phyloP scores from a whole-genome alignment of 768 basidiomycete species.

The Boletellus ananiceps region DNA sequence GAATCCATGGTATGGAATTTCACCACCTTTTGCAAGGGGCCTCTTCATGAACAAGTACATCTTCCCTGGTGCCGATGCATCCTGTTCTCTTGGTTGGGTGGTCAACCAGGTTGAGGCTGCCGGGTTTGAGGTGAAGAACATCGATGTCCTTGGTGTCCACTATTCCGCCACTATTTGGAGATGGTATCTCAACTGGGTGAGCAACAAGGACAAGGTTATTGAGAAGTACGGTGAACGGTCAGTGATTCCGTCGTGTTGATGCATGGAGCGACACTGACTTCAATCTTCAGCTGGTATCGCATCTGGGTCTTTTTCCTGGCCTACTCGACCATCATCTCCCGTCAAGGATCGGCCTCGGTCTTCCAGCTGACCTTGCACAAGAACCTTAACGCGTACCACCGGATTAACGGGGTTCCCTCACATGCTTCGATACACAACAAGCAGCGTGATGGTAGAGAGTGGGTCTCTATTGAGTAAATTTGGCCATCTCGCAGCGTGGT shows the following conservation, averaged over 20 bases:
- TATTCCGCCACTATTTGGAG: slow-evolving; percentile 86
- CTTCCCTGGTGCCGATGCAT: slow-evolving; percentile 98
- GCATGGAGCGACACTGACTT: background rate
- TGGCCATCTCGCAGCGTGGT: background rate
- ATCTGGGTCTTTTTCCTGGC: slow-evolving; percentile 98
- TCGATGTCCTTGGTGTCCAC: slow-evolving; percentile 96
- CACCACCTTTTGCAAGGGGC: slow-evolving; percentile 50
- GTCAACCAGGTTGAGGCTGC: slow-evolving; percentile 80
- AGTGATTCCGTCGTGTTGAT: slow-evolving; percentile 3
- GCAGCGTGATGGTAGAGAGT: slow-evolving; percentile 25
- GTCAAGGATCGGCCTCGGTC: slow-evolving; percentile 86
- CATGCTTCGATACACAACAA: slow-evolving; percentile 78
- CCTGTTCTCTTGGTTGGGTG: slow-evolving; percentile 94
- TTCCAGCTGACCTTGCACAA: slow-evolving; percentile 99
- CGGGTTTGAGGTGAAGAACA: slow-evolving; percentile 94
- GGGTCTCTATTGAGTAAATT: slow-evolving; percentile 23
- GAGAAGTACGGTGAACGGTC: slow-evolving; percentile 83
- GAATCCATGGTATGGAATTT: background rate
- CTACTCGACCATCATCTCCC: slow-evolving; percentile 77
- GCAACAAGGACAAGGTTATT: slow-evolving; percentile 85
- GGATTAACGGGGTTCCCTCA: slow-evolving; percentile 76
- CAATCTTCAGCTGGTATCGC: slow-evolving; percentile 64
- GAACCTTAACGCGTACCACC: slow-evolving; percentile 94
- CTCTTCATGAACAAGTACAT: slow-evolving; percentile 98
- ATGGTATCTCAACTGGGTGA: slow-evolving; percentile 98